phyloP scores from a whole-genome alignment of 805 yeast species.

The Pichia kluyveri region DNA sequence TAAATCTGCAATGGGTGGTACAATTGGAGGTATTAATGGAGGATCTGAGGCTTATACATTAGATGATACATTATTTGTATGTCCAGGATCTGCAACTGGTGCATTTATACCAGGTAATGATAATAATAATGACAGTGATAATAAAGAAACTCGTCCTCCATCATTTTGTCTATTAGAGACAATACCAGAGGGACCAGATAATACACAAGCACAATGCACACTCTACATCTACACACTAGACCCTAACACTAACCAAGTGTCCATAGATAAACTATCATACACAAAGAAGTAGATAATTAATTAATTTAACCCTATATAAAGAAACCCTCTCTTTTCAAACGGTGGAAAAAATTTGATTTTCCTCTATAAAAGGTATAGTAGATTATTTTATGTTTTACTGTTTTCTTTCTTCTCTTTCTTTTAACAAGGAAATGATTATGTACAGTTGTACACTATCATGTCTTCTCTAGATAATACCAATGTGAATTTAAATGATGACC shows the following conservation, averaged over 20 bases:
- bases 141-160: constrained; percentile 30
- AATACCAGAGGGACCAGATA: too few relatives aligned
- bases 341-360: too few relatives aligned
- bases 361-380: too few relatives aligned
- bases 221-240: constrained; percentile 77
- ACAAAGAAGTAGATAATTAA: neutral
- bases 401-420: neutral
- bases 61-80: constrained; percentile 89
- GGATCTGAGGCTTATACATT: constrained; percentile 87
- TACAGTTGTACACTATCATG: neutral
- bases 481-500: constrained; percentile 56
- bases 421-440: too few relatives aligned
- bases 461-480: neutral
- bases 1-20: too few relatives aligned
- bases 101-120: constrained; percentile 35
- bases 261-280: constrained; percentile 47
- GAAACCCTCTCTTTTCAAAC: too few relatives aligned
- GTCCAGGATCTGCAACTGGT: constrained; percentile 96
- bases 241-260: constrained; percentile 57
- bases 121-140: constrained; percentile 20
- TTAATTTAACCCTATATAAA: too few relatives aligned
- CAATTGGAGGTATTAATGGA: constrained; percentile 80
- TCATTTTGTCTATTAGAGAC: constrained; percentile 81
- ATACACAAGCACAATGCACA: constrained; percentile 35
- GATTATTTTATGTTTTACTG: neutral